These are phyloP conservation scores for Rhizoclosmatium hyalinum DNA, from an alignment of 371 early-diverging fungal species.

Conservation along the genomic window DNA sequence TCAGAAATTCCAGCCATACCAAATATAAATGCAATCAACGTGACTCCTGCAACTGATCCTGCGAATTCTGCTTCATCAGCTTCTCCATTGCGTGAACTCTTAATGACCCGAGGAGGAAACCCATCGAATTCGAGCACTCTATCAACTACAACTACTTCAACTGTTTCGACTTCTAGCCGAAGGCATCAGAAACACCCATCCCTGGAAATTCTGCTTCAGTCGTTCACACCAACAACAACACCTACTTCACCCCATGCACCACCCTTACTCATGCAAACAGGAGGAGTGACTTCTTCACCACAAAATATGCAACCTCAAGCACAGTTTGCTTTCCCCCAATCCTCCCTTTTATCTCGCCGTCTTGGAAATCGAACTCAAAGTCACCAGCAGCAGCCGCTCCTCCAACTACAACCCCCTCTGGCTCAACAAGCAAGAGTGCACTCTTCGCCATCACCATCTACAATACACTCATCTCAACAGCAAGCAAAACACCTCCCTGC, in stretches of 20 bases:
- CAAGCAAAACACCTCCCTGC: not conserved
- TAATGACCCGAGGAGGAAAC: not conserved
- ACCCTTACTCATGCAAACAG: too few species aligned
- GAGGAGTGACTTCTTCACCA: too few species aligned
- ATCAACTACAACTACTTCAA: constrained; percentile 2
- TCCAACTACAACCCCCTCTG: not conserved
- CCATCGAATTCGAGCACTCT: not conserved
- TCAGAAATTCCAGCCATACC: not conserved
- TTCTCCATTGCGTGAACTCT: too few species aligned
- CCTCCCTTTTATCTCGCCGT: constrained; percentile 10
- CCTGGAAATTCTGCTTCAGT: too few species aligned
- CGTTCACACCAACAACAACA: too few species aligned
- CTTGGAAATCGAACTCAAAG: constrained; percentile 6
- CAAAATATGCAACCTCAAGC: too few species aligned
- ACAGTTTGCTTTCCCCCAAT: too few species aligned
- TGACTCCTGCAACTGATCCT: too few species aligned
- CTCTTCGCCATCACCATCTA: constrained; percentile 12
- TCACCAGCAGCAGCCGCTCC: not conserved
- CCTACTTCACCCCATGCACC: too few species aligned
- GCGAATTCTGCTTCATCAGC: not conserved
- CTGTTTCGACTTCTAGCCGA: not conserved
- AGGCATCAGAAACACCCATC: not conserved
- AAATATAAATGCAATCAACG: not conserved
- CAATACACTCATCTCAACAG: constrained; percentile 9
- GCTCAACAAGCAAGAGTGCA: not conserved